Base-by-base conservation (phyloP, 306 rosid genomes). In the Oxytropis ochrocephala region DNA sequence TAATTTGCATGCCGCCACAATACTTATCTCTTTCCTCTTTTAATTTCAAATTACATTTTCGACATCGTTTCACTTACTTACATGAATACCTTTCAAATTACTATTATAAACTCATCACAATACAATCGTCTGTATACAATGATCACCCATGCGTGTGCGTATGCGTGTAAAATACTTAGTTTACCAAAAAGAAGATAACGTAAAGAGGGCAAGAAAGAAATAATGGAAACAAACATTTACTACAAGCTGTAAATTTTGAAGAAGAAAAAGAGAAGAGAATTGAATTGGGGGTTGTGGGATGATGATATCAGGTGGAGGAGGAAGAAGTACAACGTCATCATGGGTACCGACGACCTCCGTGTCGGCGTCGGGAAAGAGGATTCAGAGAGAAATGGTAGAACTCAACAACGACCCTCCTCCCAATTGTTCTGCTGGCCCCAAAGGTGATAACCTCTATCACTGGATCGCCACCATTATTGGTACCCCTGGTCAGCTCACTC, bases 391-490 rank as follows among this genome's bases (percentile, higher is more conserved):
- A 72, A 90, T 93, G 98, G 77, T 56, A 27, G 96, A 90, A 74
- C 89, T 93, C 46, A 82, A 86, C 85, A 62, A 47, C 48, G 91
- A 90, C 49, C 92, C 96, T 44, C 96, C 98, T 78, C 84, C 89
- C 6, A 75, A 84, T 38, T 93, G 88, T 81, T 88, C 91, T 24
- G 98, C 96, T 24, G 96, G 98, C 4, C 96, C 98, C 17, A 93
- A 90, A 79, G 98, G 98, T 11, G 98, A 93, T 78, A 93, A 93
- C 67, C 91, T 93, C 68, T 93, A 90, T 69, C 89, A 93, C 60
- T 93, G 98, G 96, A 79, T 93, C 43, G 98, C 97, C n/a, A 86
- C 97, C 48, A 69, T 93, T 41, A 79, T 88, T 9, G 98, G 98
- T 1, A 82, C 96, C 65, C 66, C 89, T 55, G 96, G 97, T 88